These are phyloP conservation scores for Medicago arabica DNA, from an alignment of 306 rosid species.

Conservation along the genomic window DNA sequence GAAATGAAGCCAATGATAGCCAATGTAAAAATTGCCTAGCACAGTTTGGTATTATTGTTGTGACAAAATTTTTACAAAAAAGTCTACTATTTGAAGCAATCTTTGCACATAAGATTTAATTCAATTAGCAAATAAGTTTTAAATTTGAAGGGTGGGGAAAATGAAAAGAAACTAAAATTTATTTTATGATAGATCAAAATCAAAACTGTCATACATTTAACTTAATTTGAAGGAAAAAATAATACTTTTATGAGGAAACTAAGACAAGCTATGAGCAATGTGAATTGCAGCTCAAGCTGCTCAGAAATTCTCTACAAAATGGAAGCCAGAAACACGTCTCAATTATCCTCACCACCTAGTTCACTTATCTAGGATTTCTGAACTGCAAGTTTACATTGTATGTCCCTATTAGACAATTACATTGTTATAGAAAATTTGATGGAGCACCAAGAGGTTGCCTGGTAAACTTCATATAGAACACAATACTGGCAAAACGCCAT, in stretches of 20 bases:
- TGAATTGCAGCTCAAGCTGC: slow-evolving; percentile 45
- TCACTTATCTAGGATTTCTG: slow-evolving; percentile 45
- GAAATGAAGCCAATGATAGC: too few relatives aligned
- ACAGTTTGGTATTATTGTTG: too few relatives aligned
- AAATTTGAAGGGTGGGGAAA: too few relatives aligned
- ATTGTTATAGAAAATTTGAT: slow-evolving; percentile 17
- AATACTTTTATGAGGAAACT: slow-evolving; percentile 22
- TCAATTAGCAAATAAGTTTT: too few relatives aligned
- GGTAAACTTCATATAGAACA: slow-evolving; percentile 35
- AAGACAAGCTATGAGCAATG: slow-evolving; percentile 24
- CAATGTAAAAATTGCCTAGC: too few relatives aligned
- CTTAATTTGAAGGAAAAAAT: slow-evolving; percentile 19
- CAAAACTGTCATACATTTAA: slow-evolving; percentile 43
- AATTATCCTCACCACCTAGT: slow-evolving; percentile 46
- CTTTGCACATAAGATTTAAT: too few relatives aligned
- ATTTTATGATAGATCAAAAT: slow-evolving; percentile 35
- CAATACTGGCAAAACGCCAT: slow-evolving; percentile 31
- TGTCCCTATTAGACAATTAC: slow-evolving; percentile 39
- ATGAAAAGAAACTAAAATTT: not conserved
- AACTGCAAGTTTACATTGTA: slow-evolving; percentile 52
- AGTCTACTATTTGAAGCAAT: too few relatives aligned
- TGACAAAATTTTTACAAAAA: too few relatives aligned
- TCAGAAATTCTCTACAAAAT: slow-evolving; percentile 42
- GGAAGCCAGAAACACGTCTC: slow-evolving; percentile 41
- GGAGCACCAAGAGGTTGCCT: slow-evolving; percentile 57